Conservation (phyloP, 2,329 filamentous ascomycete species). For the Epichloe festucae region DNA sequence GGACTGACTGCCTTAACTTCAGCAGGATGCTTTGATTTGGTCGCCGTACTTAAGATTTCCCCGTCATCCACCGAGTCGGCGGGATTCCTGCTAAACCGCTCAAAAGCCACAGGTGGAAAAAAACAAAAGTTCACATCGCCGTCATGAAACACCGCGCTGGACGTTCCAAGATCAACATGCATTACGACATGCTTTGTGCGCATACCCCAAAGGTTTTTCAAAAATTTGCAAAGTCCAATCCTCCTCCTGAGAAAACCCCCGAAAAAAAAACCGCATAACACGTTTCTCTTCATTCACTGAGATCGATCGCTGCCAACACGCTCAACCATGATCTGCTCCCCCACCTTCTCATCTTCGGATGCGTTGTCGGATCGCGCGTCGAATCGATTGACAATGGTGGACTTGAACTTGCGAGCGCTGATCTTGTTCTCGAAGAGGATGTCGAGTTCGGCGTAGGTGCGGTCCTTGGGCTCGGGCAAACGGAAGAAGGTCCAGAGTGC, state of each 20-base stretch:
- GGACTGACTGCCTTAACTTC: too few species aligned
- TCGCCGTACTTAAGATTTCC: background rate
- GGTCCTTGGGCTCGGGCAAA: slow-evolving; percentile 40
- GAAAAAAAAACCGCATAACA: background rate
- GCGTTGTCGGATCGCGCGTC: slow-evolving; percentile 9
- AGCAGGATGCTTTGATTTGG: background rate
- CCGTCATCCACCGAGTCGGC: background rate
- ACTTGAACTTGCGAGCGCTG: slow-evolving; percentile 28
- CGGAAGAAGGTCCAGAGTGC: slow-evolving; percentile 38
- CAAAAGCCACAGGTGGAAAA: background rate
- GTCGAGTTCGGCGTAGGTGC: slow-evolving; percentile 43
- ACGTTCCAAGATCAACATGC: background rate
- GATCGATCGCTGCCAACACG: slow-evolving; percentile 4
- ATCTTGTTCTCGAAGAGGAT: slow-evolving; percentile 35
- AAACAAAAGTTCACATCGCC: background rate
- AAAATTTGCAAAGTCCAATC: too few species aligned
- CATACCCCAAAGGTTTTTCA: too few species aligned
- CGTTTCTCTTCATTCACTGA: background rate
- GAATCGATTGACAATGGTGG: slow-evolving; percentile 16
- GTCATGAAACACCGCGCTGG: background rate
- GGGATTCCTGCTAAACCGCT: background rate
- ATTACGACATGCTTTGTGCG: background rate
- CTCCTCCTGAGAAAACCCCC: background rate
- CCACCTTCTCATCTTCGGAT: slow-evolving; percentile 11
- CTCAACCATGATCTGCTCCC: slow-evolving; percentile 8